These are phyloP conservation scores for Pilatotrama ljubarskyi DNA, from an alignment of 768 basidiomycete species.

Conservation along the genomic window DNA sequence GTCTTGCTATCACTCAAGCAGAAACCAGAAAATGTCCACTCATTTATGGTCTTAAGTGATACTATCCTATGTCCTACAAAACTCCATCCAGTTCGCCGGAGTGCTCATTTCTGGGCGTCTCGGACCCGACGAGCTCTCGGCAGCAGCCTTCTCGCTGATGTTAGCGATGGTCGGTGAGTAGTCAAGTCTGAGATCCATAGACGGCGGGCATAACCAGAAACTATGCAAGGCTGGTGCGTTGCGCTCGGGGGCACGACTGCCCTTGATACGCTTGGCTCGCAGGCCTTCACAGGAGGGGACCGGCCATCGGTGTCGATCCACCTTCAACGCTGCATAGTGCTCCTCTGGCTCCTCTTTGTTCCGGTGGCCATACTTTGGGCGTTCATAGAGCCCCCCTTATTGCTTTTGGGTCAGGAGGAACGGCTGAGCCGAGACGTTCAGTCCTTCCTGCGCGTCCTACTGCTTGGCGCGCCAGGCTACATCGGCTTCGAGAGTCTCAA, in stretches of 20 bases:
- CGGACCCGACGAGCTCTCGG: conserved; percentile 68
- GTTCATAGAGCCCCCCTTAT: conserved; percentile 57
- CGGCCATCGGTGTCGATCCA: conserved; percentile 65
- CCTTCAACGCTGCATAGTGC: conserved; percentile 65
- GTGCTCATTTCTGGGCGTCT: conserved; percentile 65
- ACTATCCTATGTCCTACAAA: conserved; percentile 70
- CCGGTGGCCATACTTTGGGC: conserved; percentile 66
- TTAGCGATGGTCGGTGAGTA: conserved; percentile 70
- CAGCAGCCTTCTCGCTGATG: conserved; percentile 74
- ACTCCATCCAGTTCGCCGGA: conserved; percentile 68
- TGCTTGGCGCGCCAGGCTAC: conserved; percentile 68
- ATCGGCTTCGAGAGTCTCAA: conserved; percentile 77
- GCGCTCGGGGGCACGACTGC: conserved; percentile 80
- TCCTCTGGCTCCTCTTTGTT: conserved; percentile 64
- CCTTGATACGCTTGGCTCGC: conserved; percentile 75
- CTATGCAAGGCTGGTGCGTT: conserved; percentile 81
- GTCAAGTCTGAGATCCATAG: conserved; percentile 13
- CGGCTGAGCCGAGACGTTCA: conserved; percentile 62
- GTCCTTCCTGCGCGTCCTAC: conserved; percentile 61
- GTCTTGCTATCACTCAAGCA: conserved; percentile 12
- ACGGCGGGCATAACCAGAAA: too few relatives aligned
- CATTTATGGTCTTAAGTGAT: conserved; percentile 45
- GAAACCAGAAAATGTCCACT: not conserved
- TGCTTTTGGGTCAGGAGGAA: conserved; percentile 60
- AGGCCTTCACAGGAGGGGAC: conserved; percentile 68